Evolutionary conservation across 1,284 basidiomycete species (phyloP), one percentile per base, ranked within the genome.

Genomic region (Inonotus hispidus): DNA sequence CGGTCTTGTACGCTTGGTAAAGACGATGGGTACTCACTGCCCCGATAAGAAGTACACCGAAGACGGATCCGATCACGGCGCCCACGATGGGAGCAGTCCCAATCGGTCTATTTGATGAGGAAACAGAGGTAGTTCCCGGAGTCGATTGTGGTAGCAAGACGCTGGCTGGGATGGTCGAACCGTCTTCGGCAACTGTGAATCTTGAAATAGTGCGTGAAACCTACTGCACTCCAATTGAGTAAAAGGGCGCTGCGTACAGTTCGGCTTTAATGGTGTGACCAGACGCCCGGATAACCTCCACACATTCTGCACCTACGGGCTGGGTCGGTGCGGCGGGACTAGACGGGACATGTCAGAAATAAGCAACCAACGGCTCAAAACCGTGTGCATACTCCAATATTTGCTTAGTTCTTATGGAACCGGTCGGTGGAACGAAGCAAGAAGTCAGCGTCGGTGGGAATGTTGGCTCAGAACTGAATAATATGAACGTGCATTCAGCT

Each of bases 21-120:
- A n/a, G 13, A n/a, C 16, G 19, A 16, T 16, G 7, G n/a, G 11
- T 39, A 59, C 61, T 41, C 32, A 59, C 61, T 11, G 53, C 56
- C 21, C 56, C 57, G 19, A 62, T 55, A 37, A 59, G 32, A 8
- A 59, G 41, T 23, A 37, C 25, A 27, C 61, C 61, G 32, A 62
- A 56, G 14, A 62, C 35, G 37, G 61, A 62, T 27, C 61, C 61
- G 16, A 62, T 49, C 10, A 62, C 56, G 11, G 61, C 61, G 23
- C 61, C 61, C 25, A 59, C 52, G 23, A 62, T 59, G 14, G 56
- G 7, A 23, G 50, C 57, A 43, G 57, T 59, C 5, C 38, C n/a
- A 19, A 41, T 54, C 19, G 39, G 19, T 25, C 38, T 45, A 10
- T 25, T 13, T 21, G 61, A 58, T n/a, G 61, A 35, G 16, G 50